Percentiles rank a stretch among this genome's conserved stretches.
Conservation (phyloP, 805 yeast species). For the Ascoidea tarda region DNA sequence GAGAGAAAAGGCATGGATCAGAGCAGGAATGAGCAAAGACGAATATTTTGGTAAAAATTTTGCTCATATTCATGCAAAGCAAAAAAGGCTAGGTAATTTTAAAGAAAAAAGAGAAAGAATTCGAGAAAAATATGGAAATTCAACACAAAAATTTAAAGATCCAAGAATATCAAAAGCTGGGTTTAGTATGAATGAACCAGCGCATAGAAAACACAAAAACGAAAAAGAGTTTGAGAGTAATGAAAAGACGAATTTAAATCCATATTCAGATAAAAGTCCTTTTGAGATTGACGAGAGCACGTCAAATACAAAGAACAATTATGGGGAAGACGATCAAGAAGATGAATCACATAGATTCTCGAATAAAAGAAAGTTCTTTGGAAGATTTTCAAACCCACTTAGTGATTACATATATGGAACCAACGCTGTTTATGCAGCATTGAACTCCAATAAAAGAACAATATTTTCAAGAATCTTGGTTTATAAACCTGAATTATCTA, state of each 20-base stretch:
- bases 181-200: background rate
- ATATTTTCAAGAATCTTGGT: constrained; percentile 37
- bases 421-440: constrained; percentile 60
- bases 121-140: constrained; percentile 7
- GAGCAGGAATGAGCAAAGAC: constrained; percentile 45
- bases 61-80: constrained; percentile 51
- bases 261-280: background rate
- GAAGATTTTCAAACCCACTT: constrained; percentile 24
- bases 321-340: background rate
- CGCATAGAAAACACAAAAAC: background rate
- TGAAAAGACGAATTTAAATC: too few species aligned
- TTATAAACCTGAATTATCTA: constrained; percentile 22
- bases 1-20: constrained; percentile 51
- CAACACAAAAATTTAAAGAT: background rate
- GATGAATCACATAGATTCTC: background rate
- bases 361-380: too few species aligned
- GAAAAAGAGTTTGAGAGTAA: background rate
- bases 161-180: background rate
- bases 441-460: constrained; percentile 36
- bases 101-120: constrained; percentile 13
- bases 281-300: background rate
- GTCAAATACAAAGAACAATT: background rate
- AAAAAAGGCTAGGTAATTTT: constrained; percentile 15
- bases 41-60: constrained; percentile 45
- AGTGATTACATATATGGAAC: constrained; percentile 67